phyloP scores from a whole-genome alignment of 768 basidiomycete species.

The Boletus eberwhitei region DNA sequence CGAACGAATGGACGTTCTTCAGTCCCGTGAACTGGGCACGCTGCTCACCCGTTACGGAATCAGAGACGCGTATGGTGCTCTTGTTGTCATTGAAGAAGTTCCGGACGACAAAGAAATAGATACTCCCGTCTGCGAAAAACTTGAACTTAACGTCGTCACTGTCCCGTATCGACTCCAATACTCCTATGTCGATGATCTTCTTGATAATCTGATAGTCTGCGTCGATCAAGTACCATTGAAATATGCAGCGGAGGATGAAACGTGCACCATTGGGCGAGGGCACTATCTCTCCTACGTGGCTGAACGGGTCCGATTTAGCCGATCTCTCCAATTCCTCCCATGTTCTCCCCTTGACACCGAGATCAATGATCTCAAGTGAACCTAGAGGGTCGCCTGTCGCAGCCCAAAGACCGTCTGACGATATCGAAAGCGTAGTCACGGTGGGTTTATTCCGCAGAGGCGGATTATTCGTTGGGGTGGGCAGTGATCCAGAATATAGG shows the following conservation, averaged over 20 bases:
- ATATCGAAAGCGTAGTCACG: conserved; percentile 11
- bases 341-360: background rate
- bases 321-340: background rate
- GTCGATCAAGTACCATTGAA: conserved; percentile 1
- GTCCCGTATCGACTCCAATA: background rate
- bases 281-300: background rate
- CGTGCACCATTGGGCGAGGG: conserved; percentile 4
- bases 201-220: conserved; percentile 1
- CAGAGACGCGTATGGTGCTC: background rate
- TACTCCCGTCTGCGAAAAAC: conserved; percentile 9
- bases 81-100: background rate
- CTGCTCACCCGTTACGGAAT: background rate
- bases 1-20: background rate
- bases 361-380: conserved; percentile 9
- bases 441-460: background rate
- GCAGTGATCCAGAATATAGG: background rate
- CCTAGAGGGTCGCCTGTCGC: conserved; percentile 8
- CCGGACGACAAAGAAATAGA: background rate
- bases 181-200: conserved; percentile 1
- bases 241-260: background rate
- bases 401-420: conserved; percentile 17
- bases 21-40: background rate
- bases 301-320: background rate
- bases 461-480: background rate
- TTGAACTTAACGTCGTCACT: background rate